Conservation (phyloP, 352 stramenopile species). For the Phytophthora crassamura region DNA sequence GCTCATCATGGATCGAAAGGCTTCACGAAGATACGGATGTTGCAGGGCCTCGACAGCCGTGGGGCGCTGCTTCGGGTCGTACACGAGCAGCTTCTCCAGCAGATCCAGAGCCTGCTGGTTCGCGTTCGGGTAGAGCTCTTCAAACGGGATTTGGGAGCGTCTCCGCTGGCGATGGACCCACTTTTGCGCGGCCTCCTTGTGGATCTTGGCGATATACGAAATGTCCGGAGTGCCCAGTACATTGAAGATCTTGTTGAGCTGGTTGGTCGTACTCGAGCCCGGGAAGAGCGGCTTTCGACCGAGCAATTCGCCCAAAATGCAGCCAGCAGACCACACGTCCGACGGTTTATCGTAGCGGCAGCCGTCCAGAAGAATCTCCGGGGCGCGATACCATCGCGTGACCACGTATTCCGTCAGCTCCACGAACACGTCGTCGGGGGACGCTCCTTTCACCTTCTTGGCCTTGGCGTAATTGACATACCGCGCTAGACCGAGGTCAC, state of each 20-base stretch:
- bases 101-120: constrained; percentile 75
- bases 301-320: constrained; percentile 97
- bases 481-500: constrained; percentile 94
- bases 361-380: constrained; percentile 93
- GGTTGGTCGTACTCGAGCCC: constrained; percentile 95
- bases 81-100: constrained; percentile 75
- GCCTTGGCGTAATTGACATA: constrained; percentile 71
- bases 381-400: constrained; percentile 84
- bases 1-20: constrained; percentile 56
- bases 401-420: constrained; percentile 85
- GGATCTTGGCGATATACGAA: constrained; percentile 62
- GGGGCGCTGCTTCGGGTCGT: constrained; percentile 67
- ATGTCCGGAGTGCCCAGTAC: constrained; percentile 91
- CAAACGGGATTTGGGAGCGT: constrained; percentile 66
- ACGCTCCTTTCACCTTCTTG: constrained; percentile 46
- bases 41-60: constrained; percentile 94
- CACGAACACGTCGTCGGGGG: constrained; percentile 51
- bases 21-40: constrained; percentile 93
- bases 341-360: constrained; percentile 79
- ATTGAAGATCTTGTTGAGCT: constrained; percentile 97
- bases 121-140: constrained; percentile 78
- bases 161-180: constrained; percentile 73
- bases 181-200: constrained; percentile 76
- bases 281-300: constrained; percentile 96
- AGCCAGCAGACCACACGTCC: constrained; percentile 91